phyloP scores from a whole-genome alignment of 305 asterid species.

The Salvia sclarea region DNA sequence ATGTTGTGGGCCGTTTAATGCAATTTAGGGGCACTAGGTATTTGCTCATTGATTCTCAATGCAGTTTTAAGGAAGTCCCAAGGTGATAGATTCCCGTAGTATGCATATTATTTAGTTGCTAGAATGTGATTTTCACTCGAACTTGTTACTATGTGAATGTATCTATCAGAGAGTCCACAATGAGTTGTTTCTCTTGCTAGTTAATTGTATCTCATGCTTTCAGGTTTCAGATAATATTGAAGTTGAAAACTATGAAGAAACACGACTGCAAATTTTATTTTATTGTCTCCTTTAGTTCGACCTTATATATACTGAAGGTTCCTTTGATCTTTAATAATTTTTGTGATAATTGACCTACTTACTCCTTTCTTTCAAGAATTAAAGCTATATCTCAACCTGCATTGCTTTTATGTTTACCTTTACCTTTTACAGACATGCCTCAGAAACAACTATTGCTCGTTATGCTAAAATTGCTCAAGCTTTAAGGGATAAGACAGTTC shows the following conservation, averaged over 20 bases:
- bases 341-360: constrained; percentile 2
- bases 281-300: neutral
- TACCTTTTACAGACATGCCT: constrained; percentile 61
- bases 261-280: neutral
- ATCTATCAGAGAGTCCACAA: neutral
- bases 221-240: neutral
- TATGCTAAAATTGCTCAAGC: constrained; percentile 80
- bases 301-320: constrained; percentile 5
- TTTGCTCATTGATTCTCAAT: neutral
- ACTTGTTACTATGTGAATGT: neutral
- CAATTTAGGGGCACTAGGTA: neutral
- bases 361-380: neutral
- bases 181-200: neutral
- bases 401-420: constrained; percentile 10
- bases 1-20: neutral
- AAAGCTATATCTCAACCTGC: constrained; percentile 6
- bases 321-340: neutral
- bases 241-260: neutral
- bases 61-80: neutral
- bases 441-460: constrained; percentile 48
- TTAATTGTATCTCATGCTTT: neutral
- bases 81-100: neutral
- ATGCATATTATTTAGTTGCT: neutral
- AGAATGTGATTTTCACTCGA: neutral
- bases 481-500: constrained; percentile 72